Base-by-base conservation (phyloP, 1,139 yeast species). In the Candida sojae region DNA sequence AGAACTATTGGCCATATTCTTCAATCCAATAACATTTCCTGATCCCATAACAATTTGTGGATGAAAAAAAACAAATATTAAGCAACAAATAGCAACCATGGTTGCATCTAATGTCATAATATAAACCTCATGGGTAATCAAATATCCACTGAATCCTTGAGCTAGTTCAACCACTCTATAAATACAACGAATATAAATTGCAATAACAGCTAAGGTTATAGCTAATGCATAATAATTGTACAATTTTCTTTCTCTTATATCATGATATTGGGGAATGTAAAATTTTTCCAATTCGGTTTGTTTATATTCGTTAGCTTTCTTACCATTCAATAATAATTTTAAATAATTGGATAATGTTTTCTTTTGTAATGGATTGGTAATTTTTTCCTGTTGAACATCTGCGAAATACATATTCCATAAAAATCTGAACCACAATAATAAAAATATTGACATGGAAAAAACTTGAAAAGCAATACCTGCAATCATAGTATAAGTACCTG, bases 401-500 rank as follows among this genome's bases (percentile, higher is more conserved):
- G 57, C 67, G 56, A 75, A 68, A 57, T 66, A 74, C 12, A 83
- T 65, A 40, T 72, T 67, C 58, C 61, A 71, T 47, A 80, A 59
- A 61, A 86, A 83, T 48, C 71, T 75, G 39, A 69, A 63, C 79
- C 84, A 84, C 43, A 87, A 70, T 5, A 71, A 31, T 44, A 85
- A 64, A 64, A 88, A 91, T 1, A 83, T 51, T 0, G 80, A 55
- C 87, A 90, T 88, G n/a, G 90, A 77, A 9, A 79, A 72, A 13
- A 89, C 91, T 68, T 91, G 97, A 59, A 86, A 75, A 0, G 84
- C 84, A 50, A 91, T 77, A 34, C 97, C 97, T 4, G 83, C 96
- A 51, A 88, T 81, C 88, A 90, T 88, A 48, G 84, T 70, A 65
- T 87, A 71, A 0, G 88, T 79, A 39, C 97, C 97, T 0, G 71